Conservation (phyloP, 78 protist genomes). For the Dictyostelium citrinum region DNA sequence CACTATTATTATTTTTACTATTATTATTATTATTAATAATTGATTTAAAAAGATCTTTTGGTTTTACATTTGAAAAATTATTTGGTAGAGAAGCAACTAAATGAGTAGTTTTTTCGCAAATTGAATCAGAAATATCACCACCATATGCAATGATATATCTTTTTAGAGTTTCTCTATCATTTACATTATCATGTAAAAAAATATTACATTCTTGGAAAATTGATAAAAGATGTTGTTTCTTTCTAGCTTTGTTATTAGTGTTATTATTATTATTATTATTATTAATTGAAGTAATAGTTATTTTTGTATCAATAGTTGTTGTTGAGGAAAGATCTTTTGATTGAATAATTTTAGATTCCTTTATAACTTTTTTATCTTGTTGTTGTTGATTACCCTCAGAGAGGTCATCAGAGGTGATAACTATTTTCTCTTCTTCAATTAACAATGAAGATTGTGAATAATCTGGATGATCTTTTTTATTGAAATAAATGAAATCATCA, state of each 20-base stretch:
- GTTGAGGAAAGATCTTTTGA: neutral
- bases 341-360: neutral
- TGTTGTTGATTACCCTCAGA: neutral
- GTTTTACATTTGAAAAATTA: conserved; percentile 1
- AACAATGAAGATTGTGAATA: neutral
- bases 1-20: neutral
- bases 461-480: neutral
- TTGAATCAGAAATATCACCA: conserved; percentile 24
- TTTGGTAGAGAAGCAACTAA: neutral
- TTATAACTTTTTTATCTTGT: neutral
- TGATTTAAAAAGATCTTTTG: conserved; percentile 26
- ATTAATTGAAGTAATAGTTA: neutral
- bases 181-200: conserved; percentile 19
- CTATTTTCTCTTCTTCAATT: neutral
- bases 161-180: conserved; percentile 49
- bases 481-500: neutral
- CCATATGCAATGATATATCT: conserved; percentile 60
- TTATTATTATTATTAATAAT: neutral
- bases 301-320: neutral
- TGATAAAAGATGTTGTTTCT: neutral
- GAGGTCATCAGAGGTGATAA: neutral
- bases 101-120: conserved; percentile 4
- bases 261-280: neutral
- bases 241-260: neutral
- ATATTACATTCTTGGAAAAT: conserved; percentile 14